Evolutionary conservation across 768 basidiomycete genomes (phyloP).

Genomic region (Auriscalpium orientale): DNA sequence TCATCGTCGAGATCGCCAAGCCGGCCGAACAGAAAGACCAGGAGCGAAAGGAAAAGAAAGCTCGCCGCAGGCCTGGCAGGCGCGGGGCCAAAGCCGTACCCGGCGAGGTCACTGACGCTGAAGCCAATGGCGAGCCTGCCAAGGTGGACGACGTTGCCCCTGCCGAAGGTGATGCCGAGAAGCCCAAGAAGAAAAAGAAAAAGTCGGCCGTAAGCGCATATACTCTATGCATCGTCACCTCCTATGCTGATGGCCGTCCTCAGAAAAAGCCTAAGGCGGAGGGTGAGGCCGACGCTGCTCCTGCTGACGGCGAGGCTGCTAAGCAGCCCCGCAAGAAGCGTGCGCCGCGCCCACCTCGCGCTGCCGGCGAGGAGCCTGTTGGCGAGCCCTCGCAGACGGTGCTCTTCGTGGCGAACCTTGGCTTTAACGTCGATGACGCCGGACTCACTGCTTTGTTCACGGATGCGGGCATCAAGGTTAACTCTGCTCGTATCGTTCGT

Average conservation of each 20-base stretch:
- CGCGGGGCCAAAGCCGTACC: slow-evolving; percentile 82
- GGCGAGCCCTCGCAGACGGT: slow-evolving; percentile 87
- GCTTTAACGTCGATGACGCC: slow-evolving; percentile 86
- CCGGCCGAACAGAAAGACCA: slow-evolving; percentile 82
- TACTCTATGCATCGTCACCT: slow-evolving; percentile 13
- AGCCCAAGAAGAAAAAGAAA: slow-evolving; percentile 79
- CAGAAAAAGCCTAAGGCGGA: slow-evolving; percentile 37
- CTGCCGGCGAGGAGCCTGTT: slow-evolving; percentile 73
- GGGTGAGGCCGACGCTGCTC: slow-evolving; percentile 11
- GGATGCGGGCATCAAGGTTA: slow-evolving; percentile 74
- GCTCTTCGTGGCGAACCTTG: slow-evolving; percentile 96
- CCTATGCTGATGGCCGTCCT: slow-evolving; percentile 33
- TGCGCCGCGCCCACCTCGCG: slow-evolving; percentile 51
- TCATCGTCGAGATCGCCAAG: slow-evolving; percentile 91
- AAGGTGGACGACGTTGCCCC: slow-evolving; percentile 48
- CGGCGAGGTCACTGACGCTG: slow-evolving; percentile 85
- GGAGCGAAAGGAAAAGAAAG: slow-evolving; percentile 70
- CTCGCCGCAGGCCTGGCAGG: slow-evolving; percentile 67
- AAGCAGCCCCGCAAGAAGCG: slow-evolving; percentile 49
- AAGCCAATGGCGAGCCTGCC: slow-evolving; percentile 68
- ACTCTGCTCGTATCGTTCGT: slow-evolving; percentile 85
- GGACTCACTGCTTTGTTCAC: slow-evolving; percentile 77
- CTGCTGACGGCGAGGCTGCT: slow-evolving; percentile 29
- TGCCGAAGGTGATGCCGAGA: slow-evolving; percentile 48
- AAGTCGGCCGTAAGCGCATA: slow-evolving; percentile 40